Base-by-base conservation (phyloP, 345 rosid species). In the Schrenkiella parvula region DNA sequence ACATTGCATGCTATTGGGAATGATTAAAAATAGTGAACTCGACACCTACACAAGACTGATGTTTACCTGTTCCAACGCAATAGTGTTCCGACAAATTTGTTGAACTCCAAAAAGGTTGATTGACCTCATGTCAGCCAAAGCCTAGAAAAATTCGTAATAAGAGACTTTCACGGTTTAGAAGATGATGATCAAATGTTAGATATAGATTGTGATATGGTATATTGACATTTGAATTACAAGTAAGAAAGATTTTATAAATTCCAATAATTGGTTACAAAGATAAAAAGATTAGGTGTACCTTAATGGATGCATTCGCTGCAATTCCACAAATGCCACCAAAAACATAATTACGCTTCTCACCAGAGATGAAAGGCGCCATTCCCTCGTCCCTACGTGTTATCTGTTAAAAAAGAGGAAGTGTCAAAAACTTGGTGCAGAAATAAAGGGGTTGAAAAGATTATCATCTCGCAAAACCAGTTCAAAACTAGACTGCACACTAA, bases 41-140 rank as follows among this genome's bases (percentile, higher is more conserved):
- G 31, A 57, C 19, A 32, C 10, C 42, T n/a, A 68, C 18, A 55
- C 41, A 22, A 26, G 11, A 50, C 41, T 52, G 31, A 48, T n/a
- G 29, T 64, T 72, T 73, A 95, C 99, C 95, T 91, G 99, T 73
- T 95, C 98, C 81, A 95, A 59, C 28, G 99, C 98, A 69, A 95
- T 92, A 52, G 98, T 84, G 82, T 95, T 95, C 50, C 97, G 88
- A 72, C 99, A 91, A 66, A 95, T 90, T 82, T 89, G 99, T 70
- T 95, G 99, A 79, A 92, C 99, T 76, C 99, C 98, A n/a, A 95
- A 95, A 67, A 95, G 93, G 78, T 92, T 95, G 79, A 90, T 78
- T 37, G 89, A 81, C 60, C 86, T 90, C 88, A 95, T 79, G 76
- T 86, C 89, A 11, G 86, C 93, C 81, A 95, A 81, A 71, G 91